Base-by-base conservation (phyloP, 129 eudicot genomes). In the Flaveria robusta region DNA sequence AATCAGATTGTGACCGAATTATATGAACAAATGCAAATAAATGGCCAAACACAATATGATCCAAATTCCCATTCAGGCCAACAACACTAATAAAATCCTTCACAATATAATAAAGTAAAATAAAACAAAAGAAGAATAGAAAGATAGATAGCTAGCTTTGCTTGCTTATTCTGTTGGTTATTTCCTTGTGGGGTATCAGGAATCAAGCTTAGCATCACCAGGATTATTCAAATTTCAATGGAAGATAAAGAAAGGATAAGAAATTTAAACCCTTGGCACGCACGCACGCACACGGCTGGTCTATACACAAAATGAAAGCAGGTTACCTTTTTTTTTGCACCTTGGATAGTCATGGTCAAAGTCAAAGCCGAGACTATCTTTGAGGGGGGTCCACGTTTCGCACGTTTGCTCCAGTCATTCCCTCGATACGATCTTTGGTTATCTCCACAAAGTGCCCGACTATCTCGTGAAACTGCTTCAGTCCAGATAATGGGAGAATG, bases 401-500 rank as follows among this genome's bases (percentile, higher is more conserved):
- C 62, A 94, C 97, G 52, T 86, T 91, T 60, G 94, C 97, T 78
- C 97, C 90, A 1, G 93, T 84, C 90, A 91, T 85, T 75, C 92
- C 97, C 67, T 91, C 96, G 9, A 91, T 87, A 43, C 90, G 90
- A 78, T 94, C 99, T 76, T 94, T 94, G 1, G 93, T 85, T 70
- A 94, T 83, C 68, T 94, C 99, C 81, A 94, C 99, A 65, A 94
- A 94, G 84, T 94, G 97, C 34, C 97, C 97, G 37, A 94, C 93
- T 93, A 91, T 94, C 83, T 94, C 97, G 67, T 94, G 70, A 75
- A 94, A 94, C 78, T 94, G 99, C 56, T 91, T 91, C 81, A 94
- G 88, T 37, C 99, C 99, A 1, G 99, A 94, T 59, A 94, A 86
- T 2, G 99, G 99, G 68, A 94, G 96, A 76, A 94, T 94, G 70